Percentiles rank a stretch among this genome's conserved stretches.
Evolutionary conservation across 306 rosid species (phyloP).

Genomic region (Ochetophila trinervis): DNA sequence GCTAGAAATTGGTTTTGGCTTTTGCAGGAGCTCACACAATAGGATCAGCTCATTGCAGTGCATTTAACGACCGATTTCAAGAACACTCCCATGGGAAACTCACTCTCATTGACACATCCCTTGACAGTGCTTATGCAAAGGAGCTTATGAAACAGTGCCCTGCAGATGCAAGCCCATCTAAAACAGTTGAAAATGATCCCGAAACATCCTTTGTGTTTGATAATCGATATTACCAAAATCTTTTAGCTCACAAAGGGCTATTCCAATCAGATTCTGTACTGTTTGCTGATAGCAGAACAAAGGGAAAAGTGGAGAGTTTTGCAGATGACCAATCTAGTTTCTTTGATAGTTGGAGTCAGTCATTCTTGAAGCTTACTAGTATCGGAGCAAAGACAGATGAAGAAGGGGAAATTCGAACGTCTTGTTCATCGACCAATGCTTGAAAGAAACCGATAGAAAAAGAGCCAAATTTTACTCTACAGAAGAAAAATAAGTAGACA

Average conservation of each 20-base stretch:
- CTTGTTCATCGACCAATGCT: constrained; percentile 48
- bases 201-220: constrained; percentile 60
- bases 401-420: constrained; percentile 63
- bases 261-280: constrained; percentile 80
- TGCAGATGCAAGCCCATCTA: constrained; percentile 31
- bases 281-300: constrained; percentile 41
- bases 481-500: too few species aligned
- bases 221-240: constrained; percentile 64
- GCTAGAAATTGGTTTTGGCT: not conserved
- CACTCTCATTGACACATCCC: constrained; percentile 49
- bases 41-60: constrained; percentile 69
- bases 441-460: constrained; percentile 7
- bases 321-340: constrained; percentile 63
- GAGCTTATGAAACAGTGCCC: constrained; percentile 57
- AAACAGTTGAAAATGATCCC: constrained; percentile 65
- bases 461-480: too few species aligned
- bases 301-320: constrained; percentile 41
- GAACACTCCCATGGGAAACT: constrained; percentile 52
- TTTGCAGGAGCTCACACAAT: constrained; percentile 81
- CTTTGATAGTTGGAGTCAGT: constrained; percentile 54
- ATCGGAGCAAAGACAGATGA: constrained; percentile 58
- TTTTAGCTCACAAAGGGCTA: constrained; percentile 53
- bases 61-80: constrained; percentile 65
- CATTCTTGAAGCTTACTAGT: constrained; percentile 65
- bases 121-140: constrained; percentile 58